These are phyloP conservation scores for Backusella luteola DNA, from an alignment of 192 early-diverging fungal species.

Conservation along the genomic window DNA sequence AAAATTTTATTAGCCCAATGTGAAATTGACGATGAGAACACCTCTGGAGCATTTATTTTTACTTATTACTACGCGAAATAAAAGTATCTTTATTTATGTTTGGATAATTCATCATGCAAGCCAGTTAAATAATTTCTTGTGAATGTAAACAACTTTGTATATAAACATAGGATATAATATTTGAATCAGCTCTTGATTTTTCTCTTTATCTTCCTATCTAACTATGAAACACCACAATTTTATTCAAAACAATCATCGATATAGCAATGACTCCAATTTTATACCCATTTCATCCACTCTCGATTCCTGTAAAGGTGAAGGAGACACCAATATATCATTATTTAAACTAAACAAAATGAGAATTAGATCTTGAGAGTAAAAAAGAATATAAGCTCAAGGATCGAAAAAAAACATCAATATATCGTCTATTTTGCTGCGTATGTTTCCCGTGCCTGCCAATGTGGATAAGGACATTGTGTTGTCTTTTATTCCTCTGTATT, in stretches of 20 bases:
- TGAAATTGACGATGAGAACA: background rate
- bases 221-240: background rate
- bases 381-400: background rate
- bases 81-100: background rate
- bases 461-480: constrained; percentile 5
- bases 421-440: constrained; percentile 6
- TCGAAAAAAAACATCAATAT: background rate
- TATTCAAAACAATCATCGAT: background rate
- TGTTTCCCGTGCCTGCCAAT: constrained; percentile 21
- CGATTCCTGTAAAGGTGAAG: background rate
- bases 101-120: background rate
- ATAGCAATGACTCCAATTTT: background rate
- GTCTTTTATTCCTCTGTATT: constrained; percentile 14
- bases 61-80: background rate
- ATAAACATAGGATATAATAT: background rate
- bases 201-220: background rate
- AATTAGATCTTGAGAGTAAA: constrained; percentile 8
- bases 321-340: background rate
- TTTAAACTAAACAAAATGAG: background rate
- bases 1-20: background rate
- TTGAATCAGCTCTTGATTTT: background rate
- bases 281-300: background rate
- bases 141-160: background rate
- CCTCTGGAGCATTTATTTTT: background rate
- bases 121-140: background rate